Conservation (phyloP, 192 early-diverging fungal genomes). For the Coemansia sp. region DNA sequence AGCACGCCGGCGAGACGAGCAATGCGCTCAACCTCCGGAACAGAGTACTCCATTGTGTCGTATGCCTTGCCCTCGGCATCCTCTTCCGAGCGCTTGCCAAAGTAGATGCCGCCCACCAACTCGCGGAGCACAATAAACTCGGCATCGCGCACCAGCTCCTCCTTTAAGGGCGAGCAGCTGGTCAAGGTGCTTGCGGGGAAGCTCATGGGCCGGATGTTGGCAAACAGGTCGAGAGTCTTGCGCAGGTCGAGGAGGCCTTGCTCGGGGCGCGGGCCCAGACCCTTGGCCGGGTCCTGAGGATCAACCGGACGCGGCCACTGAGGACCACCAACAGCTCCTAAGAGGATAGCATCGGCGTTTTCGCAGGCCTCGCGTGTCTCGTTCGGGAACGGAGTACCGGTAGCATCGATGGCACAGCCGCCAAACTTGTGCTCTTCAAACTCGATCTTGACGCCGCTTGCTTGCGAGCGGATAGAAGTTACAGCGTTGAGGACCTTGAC, state of each 20-base stretch:
- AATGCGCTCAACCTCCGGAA: conserved; percentile 89
- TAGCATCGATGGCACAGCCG: conserved; percentile 88
- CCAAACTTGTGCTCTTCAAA: conserved; percentile 88
- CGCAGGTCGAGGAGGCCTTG: conserved; percentile 91
- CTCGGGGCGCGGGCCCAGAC: conserved; percentile 86
- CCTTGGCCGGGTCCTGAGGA: conserved; percentile 65
- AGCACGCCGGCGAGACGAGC: conserved; percentile 91
- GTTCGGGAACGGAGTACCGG: conserved; percentile 86
- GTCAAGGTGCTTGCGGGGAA: conserved; percentile 87
- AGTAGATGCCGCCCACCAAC: conserved; percentile 97
- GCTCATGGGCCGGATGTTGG: conserved; percentile 94
- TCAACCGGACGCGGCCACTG: conserved; percentile 83
- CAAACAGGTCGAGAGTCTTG: conserved; percentile 92
- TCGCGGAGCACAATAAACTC: conserved; percentile 94
- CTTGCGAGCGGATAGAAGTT: conserved; percentile 62
- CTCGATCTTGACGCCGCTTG: conserved; percentile 63
- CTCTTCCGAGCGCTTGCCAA: conserved; percentile 90
- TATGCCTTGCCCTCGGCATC: conserved; percentile 80
- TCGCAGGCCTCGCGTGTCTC: conserved; percentile 80
- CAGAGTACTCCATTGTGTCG: conserved; percentile 95
- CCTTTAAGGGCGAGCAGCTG: conserved; percentile 87
- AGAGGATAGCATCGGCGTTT: conserved; percentile 85
- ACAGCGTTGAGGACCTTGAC: conserved; percentile 87
- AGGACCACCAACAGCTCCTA: conserved; percentile 98
- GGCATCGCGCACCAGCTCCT: conserved; percentile 85